Percentiles rank a stretch among this genome's conserved stretches.
Conservation (phyloP, 441 rosid species). For the Eruca vesicaria region DNA sequence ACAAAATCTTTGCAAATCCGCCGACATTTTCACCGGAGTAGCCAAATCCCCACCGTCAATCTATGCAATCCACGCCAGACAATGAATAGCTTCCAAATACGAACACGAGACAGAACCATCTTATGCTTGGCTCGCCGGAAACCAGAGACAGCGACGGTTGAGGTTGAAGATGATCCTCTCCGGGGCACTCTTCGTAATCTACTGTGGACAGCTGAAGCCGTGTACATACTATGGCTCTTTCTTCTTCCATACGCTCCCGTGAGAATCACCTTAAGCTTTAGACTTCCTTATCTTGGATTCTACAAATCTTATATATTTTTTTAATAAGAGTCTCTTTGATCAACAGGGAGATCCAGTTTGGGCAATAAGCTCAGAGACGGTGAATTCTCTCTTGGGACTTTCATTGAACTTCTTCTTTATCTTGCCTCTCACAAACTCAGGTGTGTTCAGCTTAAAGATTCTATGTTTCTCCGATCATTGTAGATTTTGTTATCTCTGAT, state of each 20-base stretch:
- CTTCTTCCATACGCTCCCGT: constrained; percentile 93
- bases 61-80: constrained; percentile 20
- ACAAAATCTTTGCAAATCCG: constrained; percentile 1
- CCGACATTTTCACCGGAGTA: background rate
- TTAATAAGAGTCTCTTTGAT: background rate
- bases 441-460: constrained; percentile 35
- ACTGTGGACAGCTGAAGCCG: constrained; percentile 74
- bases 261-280: constrained; percentile 4
- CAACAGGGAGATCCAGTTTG: constrained; percentile 92
- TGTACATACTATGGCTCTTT: constrained; percentile 89
- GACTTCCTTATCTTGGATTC: background rate
- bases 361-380: constrained; percentile 77
- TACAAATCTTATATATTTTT: background rate
- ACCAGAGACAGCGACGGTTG: constrained; percentile 31
- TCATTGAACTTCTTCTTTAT: constrained; percentile 91
- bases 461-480: background rate
- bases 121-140: constrained; percentile 46
- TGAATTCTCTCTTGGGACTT: constrained; percentile 72
- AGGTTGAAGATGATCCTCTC: constrained; percentile 25
- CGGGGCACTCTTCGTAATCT: constrained; percentile 43
- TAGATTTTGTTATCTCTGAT: constrained; percentile 13
- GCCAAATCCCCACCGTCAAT: background rate
- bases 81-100: background rate
- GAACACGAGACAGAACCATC: background rate
- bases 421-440: constrained; percentile 74